phyloP scores from a whole-genome alignment of 176 grass and related monocot genomes.

The Musa troglodytarum region DNA sequence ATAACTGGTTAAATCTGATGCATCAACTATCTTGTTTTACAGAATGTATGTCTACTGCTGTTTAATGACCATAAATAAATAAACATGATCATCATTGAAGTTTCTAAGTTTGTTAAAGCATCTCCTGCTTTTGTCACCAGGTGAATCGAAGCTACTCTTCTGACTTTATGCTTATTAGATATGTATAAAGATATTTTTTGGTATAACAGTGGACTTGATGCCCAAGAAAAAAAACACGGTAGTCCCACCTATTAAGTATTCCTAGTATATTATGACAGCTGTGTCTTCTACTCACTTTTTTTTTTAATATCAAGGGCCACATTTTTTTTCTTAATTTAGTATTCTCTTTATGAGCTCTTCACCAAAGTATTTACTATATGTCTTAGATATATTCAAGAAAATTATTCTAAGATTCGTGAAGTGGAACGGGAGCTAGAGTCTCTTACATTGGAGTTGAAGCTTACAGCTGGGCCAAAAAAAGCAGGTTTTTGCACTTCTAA shows the following conservation, averaged over 20 bases:
- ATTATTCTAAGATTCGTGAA: conserved; percentile 94
- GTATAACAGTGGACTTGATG: too few relatives aligned
- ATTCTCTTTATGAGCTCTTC: neutral
- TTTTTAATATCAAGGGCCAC: neutral
- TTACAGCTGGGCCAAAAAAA: conserved; percentile 96
- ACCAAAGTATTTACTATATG: neutral
- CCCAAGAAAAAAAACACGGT: neutral
- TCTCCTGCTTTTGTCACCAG: neutral
- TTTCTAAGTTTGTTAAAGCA: neutral
- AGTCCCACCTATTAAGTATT: neutral
- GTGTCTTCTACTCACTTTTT: too few relatives aligned
- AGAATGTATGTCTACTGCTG: neutral
- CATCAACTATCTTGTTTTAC: too few relatives aligned
- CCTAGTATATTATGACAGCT: neutral
- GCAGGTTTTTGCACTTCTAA: conserved; percentile 37
- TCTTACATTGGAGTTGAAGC: conserved; percentile 80
- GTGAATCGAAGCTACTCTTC: neutral
- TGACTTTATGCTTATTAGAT: neutral
- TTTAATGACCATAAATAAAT: neutral
- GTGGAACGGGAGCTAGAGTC: conserved; percentile 83
- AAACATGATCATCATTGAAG: neutral
- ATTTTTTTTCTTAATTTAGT: neutral
- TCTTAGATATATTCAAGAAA: conserved; percentile 86
- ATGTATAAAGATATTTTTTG: too few relatives aligned
- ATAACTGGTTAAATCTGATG: too few relatives aligned